Base-by-base conservation (phyloP, 208 protist genomes). In the Trypanosoma lewisi region DNA sequence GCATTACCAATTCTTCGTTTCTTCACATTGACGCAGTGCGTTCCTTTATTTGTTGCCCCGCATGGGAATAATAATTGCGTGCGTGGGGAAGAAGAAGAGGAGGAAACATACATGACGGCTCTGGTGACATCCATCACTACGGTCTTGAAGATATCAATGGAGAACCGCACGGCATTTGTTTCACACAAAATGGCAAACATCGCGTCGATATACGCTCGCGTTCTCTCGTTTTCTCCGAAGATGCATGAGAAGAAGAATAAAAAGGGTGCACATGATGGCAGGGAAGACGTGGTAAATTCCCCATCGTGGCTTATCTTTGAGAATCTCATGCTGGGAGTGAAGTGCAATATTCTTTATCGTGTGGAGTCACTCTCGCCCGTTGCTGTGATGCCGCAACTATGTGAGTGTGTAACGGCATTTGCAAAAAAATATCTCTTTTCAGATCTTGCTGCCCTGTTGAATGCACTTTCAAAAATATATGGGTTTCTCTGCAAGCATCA, bases 401-500 rank as follows among this genome's bases (percentile, higher is more conserved):
- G 60, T 41, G 72, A 77, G 31, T 34, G 65, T 28, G 58, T 67
- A 2, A 63, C 67, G 14, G 37, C 48, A 14, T 45, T 45, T 39
- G 59, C 57, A 21, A 51, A 16, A 48, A 59, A 57, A 31, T 78
- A 67, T 62, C 59, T 61, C 21, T 74, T 70, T 28, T 73, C 73
- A 6, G 73, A 78, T 54, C 9, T 65, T 1, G 57, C 67, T 16
- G 62, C 73, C 14, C 39, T 78, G 51, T 49, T 78, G 14, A 54
- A 49, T 42, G 73, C 73, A 8, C 56, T 78, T 27, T 14, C 67
- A 25, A 63, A 37, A 21, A 61, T 74, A 19, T 68, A 60, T 34
- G 39, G 37, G 11, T 44, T 70, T 14, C 31, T 69, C 0, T 44
- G 51, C 23, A 34, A 51, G 27, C 56, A 74, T 1, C 50, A 59